A percentile compares a stretch with the other conserved stretches of the same genome.
Conservation (phyloP, 2,329 filamentous ascomycete genomes). For the Aureobasidium sp. region DNA sequence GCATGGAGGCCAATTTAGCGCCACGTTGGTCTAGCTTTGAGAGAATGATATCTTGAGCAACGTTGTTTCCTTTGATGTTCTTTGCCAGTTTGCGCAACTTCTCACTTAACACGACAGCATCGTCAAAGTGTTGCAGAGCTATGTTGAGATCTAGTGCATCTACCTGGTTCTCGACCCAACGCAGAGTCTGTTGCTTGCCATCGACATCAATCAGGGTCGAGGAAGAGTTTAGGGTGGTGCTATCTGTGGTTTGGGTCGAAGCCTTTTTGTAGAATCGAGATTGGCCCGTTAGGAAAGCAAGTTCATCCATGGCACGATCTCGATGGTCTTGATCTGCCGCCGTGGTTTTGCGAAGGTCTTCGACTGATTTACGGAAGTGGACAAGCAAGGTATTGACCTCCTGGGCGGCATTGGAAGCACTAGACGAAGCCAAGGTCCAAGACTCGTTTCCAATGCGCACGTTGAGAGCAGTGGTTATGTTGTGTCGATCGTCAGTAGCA, state of each 20-base stretch:
- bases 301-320: constrained; percentile 50
- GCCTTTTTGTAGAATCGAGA: constrained; percentile 63
- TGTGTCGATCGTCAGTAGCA: constrained; percentile 42
- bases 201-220: constrained; percentile 86
- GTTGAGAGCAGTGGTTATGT: constrained; percentile 73
- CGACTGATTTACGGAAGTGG: constrained; percentile 86
- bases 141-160: constrained; percentile 96
- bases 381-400: constrained; percentile 78
- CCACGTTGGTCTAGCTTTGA: constrained; percentile 86
- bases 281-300: constrained; percentile 27
- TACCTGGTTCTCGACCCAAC: constrained; percentile 92
- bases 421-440: constrained; percentile 79
- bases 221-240: constrained; percentile 22
- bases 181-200: constrained; percentile 90
- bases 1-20: constrained; percentile 64
- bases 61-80: constrained; percentile 73
- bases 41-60: constrained; percentile 86
- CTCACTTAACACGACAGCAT: constrained; percentile 76
- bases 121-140: constrained; percentile 80
- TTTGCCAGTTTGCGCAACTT: constrained; percentile 73
- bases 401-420: constrained; percentile 58
- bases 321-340: constrained; percentile 83
- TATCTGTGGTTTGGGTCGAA: constrained; percentile 38
- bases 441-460: constrained; percentile 83
- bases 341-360: constrained; percentile 78